Base-by-base conservation (phyloP, 805 yeast genomes). In the Candida glaebosa region DNA sequence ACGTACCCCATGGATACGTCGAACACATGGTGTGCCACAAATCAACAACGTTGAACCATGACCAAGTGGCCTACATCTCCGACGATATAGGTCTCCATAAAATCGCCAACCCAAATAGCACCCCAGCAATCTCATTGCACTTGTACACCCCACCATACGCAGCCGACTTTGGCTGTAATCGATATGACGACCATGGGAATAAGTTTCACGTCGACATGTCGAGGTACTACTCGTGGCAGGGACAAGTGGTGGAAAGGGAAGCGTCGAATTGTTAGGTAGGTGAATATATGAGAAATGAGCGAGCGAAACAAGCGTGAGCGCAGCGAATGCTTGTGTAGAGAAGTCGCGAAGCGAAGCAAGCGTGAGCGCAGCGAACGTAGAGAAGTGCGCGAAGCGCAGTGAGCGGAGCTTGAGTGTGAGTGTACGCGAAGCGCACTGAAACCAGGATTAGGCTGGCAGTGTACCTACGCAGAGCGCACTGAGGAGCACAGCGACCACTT, bases 111-210 rank as follows among this genome's bases (percentile, higher is more conserved):
- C 72, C 71, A 5, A 49, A 47, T 30, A 36, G 63, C 0, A 54
- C 62, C 16, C 58, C 65, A 17, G 79, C 86, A 9, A 78, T 84
- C 12, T 76, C 85, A 32, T 69, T 84, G 57, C 90, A 84, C 58
- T 69, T 84, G 40, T 84, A 84, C 62, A 82, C 89, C 5, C 89
- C 90, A 5, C 88, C 90, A 6, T 81, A 81, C 57, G 90, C 88
- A 3, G 65, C 81, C 39, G 67, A 75, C 56, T 76, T 73, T 52
- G 82, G 81, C 16, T 78, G 80, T 44, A 58, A 69, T 38, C 65
- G 63, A 63, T 76, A 69, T 50, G 83, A 79, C 50, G 58, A 54
- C 25, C 67, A 67, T 40, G 82, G 82, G 37, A 64, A 58, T 44
- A 70, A 67, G 51, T 76, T 71, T 46, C 80, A 74, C 51, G 83